Percentiles rank a stretch among this genome's conserved stretches.
These are phyloP conservation scores for Byssochlamys sp. DNA, from an alignment of 2,329 filamentous ascomycete genomes.

Conservation along the genomic window DNA sequence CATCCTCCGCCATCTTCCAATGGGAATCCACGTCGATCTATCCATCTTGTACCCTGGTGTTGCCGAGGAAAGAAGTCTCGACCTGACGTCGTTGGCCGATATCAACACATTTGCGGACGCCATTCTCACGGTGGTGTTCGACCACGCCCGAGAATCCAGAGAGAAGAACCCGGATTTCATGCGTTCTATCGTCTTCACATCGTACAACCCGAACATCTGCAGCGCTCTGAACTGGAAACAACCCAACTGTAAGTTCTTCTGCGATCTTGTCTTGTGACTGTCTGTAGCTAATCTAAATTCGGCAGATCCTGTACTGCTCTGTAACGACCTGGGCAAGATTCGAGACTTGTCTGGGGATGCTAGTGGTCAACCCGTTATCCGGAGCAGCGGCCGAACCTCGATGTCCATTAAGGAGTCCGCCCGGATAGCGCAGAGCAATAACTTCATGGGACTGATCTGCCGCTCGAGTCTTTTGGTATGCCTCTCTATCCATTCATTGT, in stretches of 20 bases:
- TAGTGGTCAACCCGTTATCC: slow-evolving; percentile 34
- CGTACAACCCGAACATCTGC: slow-evolving; percentile 81
- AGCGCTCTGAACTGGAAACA: slow-evolving; percentile 98
- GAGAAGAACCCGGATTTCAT: slow-evolving; percentile 61
- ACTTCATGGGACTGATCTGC: slow-evolving; percentile 95
- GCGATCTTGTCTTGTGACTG: neutral
- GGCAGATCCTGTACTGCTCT: slow-evolving; percentile 77
- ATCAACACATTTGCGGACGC: slow-evolving; percentile 80
- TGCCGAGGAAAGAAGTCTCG: slow-evolving; percentile 60
- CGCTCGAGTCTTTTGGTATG: slow-evolving; percentile 74
- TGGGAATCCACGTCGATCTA: slow-evolving; percentile 78
- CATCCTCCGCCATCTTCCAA: slow-evolving; percentile 63
- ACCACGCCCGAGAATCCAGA: slow-evolving; percentile 67
- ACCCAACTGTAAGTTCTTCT: slow-evolving; percentile 64
- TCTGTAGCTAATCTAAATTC: slow-evolving; percentile 6
- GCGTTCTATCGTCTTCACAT: slow-evolving; percentile 85
- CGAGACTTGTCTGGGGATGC: slow-evolving; percentile 29
- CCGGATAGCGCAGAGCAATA: slow-evolving; percentile 84
- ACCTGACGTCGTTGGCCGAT: slow-evolving; percentile 65
- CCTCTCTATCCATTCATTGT: slow-evolving; percentile 11
- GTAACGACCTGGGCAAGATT: slow-evolving; percentile 70
- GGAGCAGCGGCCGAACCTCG: slow-evolving; percentile 59
- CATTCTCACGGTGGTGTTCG: slow-evolving; percentile 76
- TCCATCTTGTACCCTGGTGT: slow-evolving; percentile 77
- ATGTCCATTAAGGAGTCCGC: slow-evolving; percentile 92